Conservation (phyloP, 2,329 filamentous ascomycete genomes). For the Aspergillus transmontanensis region DNA sequence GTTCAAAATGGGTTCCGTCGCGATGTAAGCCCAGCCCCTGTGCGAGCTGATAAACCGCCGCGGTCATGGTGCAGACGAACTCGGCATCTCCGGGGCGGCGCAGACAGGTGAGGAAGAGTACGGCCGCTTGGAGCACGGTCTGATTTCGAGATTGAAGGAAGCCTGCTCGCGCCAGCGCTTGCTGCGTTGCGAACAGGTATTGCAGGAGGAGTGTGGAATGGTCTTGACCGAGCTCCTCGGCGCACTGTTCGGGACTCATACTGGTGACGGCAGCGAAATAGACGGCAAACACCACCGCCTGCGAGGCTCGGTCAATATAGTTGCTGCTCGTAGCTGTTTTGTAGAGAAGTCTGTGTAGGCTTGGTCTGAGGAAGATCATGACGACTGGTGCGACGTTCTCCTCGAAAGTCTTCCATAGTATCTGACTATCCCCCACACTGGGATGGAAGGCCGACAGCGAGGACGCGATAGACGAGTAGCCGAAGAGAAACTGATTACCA, state of each 20-base stretch:
- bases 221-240: constrained; percentile 48
- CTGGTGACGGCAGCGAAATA: constrained; percentile 61
- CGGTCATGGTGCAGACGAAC: neutral
- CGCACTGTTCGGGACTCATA: constrained; percentile 51
- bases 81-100: constrained; percentile 6
- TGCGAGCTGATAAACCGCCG: constrained; percentile 22
- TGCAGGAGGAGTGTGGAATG: constrained; percentile 48
- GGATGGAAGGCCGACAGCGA: neutral
- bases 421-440: neutral
- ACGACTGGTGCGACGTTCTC: neutral
- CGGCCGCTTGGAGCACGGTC: constrained; percentile 59
- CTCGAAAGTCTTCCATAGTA: neutral
- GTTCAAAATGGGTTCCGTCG: constrained; percentile 48
- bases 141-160: constrained; percentile 61
- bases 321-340: constrained; percentile 50
- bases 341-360: constrained; percentile 47
- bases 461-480: neutral
- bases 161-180: constrained; percentile 61
- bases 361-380: constrained; percentile 51
- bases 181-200: constrained; percentile 61
- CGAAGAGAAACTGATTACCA: neutral
- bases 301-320: constrained; percentile 52
- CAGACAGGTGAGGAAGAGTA: constrained; percentile 58
- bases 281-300: constrained; percentile 60
- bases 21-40: constrained; percentile 35